phyloP scores from a whole-genome alignment of 1,139 yeast species.

The Yamadazyma taylorii region DNA sequence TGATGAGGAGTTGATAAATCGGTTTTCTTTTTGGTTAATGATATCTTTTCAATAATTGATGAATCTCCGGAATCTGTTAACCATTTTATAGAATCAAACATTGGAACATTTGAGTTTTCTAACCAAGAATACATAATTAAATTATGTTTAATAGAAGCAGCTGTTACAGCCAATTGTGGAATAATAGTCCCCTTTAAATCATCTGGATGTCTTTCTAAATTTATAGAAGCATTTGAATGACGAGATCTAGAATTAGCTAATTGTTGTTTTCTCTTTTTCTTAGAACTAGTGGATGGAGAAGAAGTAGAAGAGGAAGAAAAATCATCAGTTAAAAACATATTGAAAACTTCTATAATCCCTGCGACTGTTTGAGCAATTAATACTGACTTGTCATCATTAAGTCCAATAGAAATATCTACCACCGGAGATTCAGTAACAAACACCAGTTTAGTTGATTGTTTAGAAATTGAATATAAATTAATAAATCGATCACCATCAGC shows the following conservation, averaged over 20 bases:
- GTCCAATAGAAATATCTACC: constrained; percentile 37
- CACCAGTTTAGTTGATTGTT: constrained; percentile 46
- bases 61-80: constrained; percentile 32
- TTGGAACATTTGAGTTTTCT: constrained; percentile 66
- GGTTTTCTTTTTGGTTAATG: constrained; percentile 42
- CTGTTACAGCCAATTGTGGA: constrained; percentile 40
- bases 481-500: constrained; percentile 80
- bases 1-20: constrained; percentile 38
- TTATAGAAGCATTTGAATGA: constrained; percentile 44
- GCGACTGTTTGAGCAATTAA: constrained; percentile 64
- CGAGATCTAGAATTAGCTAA: constrained; percentile 43
- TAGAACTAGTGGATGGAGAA: constrained; percentile 19
- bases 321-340: constrained; percentile 45
- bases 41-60: constrained; percentile 24
- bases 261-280: constrained; percentile 38
- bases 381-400: constrained; percentile 35
- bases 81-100: constrained; percentile 64
- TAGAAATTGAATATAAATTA: constrained; percentile 59
- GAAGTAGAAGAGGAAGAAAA: constrained; percentile 16
- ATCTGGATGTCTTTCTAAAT: constrained; percentile 43
- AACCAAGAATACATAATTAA: constrained; percentile 62
- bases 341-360: constrained; percentile 67
- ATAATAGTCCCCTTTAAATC: constrained; percentile 35
- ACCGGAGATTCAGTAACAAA: constrained; percentile 70
- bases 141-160: constrained; percentile 39